Base-by-base conservation (phyloP, 2,329 filamentous ascomycete species). In the Penicillium aurantiogriseum region DNA sequence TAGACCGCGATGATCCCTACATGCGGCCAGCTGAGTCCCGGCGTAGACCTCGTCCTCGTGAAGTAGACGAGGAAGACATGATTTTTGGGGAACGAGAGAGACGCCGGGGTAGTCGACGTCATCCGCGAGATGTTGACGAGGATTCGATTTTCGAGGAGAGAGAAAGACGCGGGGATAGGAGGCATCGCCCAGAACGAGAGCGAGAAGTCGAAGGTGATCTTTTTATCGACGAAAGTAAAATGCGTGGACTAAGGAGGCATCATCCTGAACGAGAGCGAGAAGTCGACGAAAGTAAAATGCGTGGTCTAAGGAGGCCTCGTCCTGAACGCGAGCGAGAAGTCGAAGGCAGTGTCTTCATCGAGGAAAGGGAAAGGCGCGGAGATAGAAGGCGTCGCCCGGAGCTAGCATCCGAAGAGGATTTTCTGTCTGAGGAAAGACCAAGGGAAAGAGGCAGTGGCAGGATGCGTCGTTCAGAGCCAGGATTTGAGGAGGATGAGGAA, bases 1-100 rank as follows among this genome's bases (percentile, higher is more conserved):
- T 52, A 3, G 61, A 61, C n/a, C 63, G 46, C 27, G 64, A 69
- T 46, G 62, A 63, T 44, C 36, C 15, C 2, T 57, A 56, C 19
- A 27, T 39, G 25, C 61, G 57, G 19, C 38, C 54, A 23, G 38
- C 53, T 5, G 48, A 33, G 21, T 11, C 49, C 3, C 51, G 57
- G 10, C 55, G 51, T 10, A 56, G 59, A 47, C 51, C 48, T 35
- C 52, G 51, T 48, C 44, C 61, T 35, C 63, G 57, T n/a, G 63
- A 66, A n/a, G 21, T 69, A 40, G 73, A 74, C 42, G 63, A 69
- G 35, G 72, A 74, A 46, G 70, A 74, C 21, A 25, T 63, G 27
- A 50, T 59, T 17, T 42, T 61, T 23, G 57, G 60, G 25, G 57
- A 63, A 13, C 56, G 42, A 33, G 59, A 56, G 29, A 55, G 15